Evolutionary conservation across 257 asterid species (phyloP).

Genomic region (Fraxinus cuspidata): DNA sequence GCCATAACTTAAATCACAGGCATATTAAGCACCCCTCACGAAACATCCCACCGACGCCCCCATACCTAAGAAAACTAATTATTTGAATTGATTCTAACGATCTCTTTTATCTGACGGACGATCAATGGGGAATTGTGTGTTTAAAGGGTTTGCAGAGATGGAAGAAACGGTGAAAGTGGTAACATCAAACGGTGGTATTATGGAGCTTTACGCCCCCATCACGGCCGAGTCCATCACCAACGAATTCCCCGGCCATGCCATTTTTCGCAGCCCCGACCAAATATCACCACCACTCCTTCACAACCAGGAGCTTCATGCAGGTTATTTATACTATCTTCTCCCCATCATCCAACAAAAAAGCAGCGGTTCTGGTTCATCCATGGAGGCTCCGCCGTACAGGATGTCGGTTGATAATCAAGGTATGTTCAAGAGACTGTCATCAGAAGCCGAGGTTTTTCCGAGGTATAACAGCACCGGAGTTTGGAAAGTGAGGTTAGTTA

Average conservation of each 20-base stretch:
- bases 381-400: conserved; percentile 23
- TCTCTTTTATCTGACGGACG: neutral
- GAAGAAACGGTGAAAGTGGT: conserved; percentile 40
- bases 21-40: conserved; percentile 6
- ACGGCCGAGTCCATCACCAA: conserved; percentile 51
- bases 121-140: conserved; percentile 47
- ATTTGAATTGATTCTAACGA: neutral
- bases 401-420: conserved; percentile 41
- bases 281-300: conserved; percentile 43
- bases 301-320: conserved; percentile 40
- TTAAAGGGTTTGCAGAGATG: conserved; percentile 30
- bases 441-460: conserved; percentile 35
- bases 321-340: conserved; percentile 47
- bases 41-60: conserved; percentile 24
- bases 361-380: neutral
- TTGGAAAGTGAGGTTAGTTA: conserved; percentile 63
- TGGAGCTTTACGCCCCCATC: conserved; percentile 62
- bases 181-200: conserved; percentile 46
- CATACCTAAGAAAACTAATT: too few species aligned
- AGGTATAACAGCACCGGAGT: conserved; percentile 40
- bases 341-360: conserved; percentile 28
- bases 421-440: conserved; percentile 19
- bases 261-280: conserved; percentile 38
- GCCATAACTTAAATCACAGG: neutral
- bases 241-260: conserved; percentile 55